Conservation (phyloP, 2,329 filamentous ascomycete species). For the Leptographium radiaticola region DNA sequence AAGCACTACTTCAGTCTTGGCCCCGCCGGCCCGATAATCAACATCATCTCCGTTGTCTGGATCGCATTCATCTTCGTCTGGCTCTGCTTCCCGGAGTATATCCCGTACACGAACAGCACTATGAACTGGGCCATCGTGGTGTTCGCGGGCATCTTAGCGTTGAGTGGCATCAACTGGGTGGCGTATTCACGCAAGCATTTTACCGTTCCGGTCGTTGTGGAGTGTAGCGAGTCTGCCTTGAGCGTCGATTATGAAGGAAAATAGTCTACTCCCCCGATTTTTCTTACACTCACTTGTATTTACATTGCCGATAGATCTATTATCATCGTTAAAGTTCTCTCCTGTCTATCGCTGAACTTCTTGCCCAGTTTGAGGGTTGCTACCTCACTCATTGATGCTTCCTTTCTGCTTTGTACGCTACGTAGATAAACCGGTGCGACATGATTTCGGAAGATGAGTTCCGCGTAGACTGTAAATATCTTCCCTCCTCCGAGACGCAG, state of each 20-base stretch:
- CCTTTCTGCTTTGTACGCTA: too few species aligned
- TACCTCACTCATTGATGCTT: too few species aligned
- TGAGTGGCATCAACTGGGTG: conserved; percentile 1
- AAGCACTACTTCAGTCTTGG: conserved; percentile 1
- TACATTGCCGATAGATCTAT: neutral
- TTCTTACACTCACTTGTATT: too few species aligned
- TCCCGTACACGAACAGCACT: neutral
- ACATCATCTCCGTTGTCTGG: conserved; percentile 1
- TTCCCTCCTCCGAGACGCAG: too few species aligned
- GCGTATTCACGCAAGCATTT: neutral
- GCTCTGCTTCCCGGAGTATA: conserved; percentile 2
- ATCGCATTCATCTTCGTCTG: conserved; percentile 1
- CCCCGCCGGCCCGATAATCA: neutral
- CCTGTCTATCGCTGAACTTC: too few species aligned
- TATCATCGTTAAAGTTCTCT: too few species aligned
- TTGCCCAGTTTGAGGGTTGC: too few species aligned
- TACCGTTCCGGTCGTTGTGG: neutral
- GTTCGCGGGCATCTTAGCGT: neutral
- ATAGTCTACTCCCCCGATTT: neutral
- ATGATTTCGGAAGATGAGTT: too few species aligned
- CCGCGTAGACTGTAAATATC: too few species aligned
- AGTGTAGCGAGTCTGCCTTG: neutral
- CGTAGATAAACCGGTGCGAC: too few species aligned
- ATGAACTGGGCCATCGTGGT: conserved; percentile 5
- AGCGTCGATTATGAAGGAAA: neutral